Evolutionary conservation across 768 basidiomycete genomes (phyloP).

Genomic region (Termitomyces sp.): DNA sequence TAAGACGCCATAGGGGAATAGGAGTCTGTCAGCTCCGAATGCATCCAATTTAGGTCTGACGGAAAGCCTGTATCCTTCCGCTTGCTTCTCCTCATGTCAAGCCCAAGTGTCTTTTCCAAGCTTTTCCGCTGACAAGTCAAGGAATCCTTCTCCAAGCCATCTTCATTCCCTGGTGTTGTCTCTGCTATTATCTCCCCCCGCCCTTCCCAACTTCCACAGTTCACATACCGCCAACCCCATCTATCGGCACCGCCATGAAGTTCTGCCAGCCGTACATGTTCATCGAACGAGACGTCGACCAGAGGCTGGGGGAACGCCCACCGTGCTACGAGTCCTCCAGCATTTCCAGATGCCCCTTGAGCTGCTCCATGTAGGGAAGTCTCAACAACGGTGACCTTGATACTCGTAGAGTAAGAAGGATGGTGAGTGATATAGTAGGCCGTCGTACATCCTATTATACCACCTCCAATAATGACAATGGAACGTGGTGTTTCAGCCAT

Average conservation of each 20-base stretch:
- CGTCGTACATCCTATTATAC: slow-evolving; percentile 80
- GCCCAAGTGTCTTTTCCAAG: slow-evolving; percentile 51
- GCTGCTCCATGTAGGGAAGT: slow-evolving; percentile 64
- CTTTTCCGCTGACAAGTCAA: slow-evolving; percentile 26
- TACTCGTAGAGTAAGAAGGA: slow-evolving; percentile 34
- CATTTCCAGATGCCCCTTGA: slow-evolving; percentile 80
- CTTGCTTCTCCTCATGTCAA: slow-evolving; percentile 20
- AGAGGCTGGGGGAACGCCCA: slow-evolving; percentile 79
- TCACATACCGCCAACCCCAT: slow-evolving; percentile 83
- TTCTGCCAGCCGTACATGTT: slow-evolving; percentile 70
- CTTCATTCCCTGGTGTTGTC: slow-evolving; percentile 1
- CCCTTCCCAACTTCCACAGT: slow-evolving; percentile 74
- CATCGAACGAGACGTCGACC: slow-evolving; percentile 62
- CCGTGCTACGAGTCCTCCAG: slow-evolving; percentile 79
- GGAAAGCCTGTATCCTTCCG: slow-evolving; percentile 35
- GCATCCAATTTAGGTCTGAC: slow-evolving; percentile 48
- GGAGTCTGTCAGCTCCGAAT: slow-evolving; percentile 50
- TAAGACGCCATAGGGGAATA: slow-evolving; percentile 55
- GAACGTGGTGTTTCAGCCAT: slow-evolving; percentile 20
- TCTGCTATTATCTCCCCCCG: slow-evolving; percentile 27
- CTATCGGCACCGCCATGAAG: slow-evolving; percentile 60
- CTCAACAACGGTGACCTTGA: slow-evolving; percentile 60
- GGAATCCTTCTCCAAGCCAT: slow-evolving; percentile 19
- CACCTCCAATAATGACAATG: slow-evolving; percentile 79
- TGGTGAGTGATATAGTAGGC: slow-evolving; percentile 75